A percentile compares a stretch with the other conserved stretches of the same genome.
Evolutionary conservation across 305 asterid genomes (phyloP).

Genomic region (Vinca major): DNA sequence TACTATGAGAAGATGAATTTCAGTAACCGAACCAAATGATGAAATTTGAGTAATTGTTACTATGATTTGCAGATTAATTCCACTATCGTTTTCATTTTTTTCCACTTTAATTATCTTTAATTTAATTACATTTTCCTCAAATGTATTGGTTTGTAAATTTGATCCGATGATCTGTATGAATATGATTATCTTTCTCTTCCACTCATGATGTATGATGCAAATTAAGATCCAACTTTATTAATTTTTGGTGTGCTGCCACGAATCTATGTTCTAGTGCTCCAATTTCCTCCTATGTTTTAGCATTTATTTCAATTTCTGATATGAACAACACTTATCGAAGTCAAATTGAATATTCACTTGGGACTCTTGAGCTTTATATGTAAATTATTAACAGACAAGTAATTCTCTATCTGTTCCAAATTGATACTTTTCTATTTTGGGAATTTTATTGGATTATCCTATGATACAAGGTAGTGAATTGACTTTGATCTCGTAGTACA

Average conservation of each 20-base stretch:
- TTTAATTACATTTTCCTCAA: neutral
- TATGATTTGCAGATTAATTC: slow-evolving; percentile 13
- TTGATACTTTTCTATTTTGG: too few species aligned
- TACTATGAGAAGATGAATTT: slow-evolving; percentile 80
- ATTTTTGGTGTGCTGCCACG: neutral
- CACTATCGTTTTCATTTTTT: neutral
- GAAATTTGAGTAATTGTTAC: slow-evolving; percentile 18
- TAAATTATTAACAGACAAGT: neutral
- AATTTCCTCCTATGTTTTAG: neutral
- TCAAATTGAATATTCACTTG: neutral
- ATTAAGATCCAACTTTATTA: neutral
- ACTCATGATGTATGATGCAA: neutral
- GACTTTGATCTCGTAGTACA: too few species aligned
- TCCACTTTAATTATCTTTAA: neutral
- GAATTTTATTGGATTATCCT: neutral
- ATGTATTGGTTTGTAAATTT: slow-evolving; percentile 3
- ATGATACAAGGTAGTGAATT: neutral
- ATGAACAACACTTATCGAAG: too few species aligned
- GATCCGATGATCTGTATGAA: slow-evolving; percentile 3
- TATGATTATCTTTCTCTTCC: neutral
- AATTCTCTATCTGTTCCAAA: too few species aligned
- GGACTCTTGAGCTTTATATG: neutral
- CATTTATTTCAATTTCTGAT: neutral
- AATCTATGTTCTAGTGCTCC: neutral
- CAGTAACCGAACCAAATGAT: slow-evolving; percentile 38